Base-by-base conservation (phyloP, 768 basidiomycete species). In the Kondoa subrosea region DNA sequence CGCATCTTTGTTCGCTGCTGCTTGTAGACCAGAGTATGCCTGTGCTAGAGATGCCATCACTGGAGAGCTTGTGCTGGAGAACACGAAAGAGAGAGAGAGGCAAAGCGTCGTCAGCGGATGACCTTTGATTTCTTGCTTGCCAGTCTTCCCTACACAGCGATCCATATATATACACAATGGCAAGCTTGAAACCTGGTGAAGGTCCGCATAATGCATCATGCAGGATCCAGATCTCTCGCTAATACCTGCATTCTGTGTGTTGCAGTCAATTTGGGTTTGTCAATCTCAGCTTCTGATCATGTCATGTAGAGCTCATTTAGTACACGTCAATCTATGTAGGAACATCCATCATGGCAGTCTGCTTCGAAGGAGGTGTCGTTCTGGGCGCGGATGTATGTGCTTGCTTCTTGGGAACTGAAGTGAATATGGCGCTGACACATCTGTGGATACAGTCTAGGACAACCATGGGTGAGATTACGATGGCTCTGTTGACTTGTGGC, bases 321-420 rank as follows among this genome's bases (percentile, higher is more conserved):
- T n/a, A n/a, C 14, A 25, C 58, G 58, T 31, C n/a, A 25, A n/a
- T n/a, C n/a, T n/a, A n/a, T n/a, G n/a, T 68, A 3, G 73, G 96
- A 90, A 99, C 93, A 67, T 96, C 93, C 57, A 97, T 99, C 77
- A 96, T 96, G 92, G 93, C 95, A 66, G 92, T 97, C 71, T 89
- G 91, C 74, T 99, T 99, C 80, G 81, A 89, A 34, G 85, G 85
- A 32, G 95, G 95, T 50, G 95, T 99, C 68, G 85, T 99, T 73
- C 85, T 97, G 70, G 95, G 95, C 57, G 95, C 95, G 72, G 95
- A 99, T 80, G n/a, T n/a, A n/a, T n/a, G n/a, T n/a, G n/a, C n/a
- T n/a, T n/a, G n/a, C n/a, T n/a, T n/a, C n/a, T n/a, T n/a, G n/a
- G n/a, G n/a, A n/a, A n/a, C n/a, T n/a, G n/a, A n/a, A n/a, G n/a